phyloP scores from a whole-genome alignment of 2,329 filamentous ascomycete genomes.

The Paecilomyces sp. region DNA sequence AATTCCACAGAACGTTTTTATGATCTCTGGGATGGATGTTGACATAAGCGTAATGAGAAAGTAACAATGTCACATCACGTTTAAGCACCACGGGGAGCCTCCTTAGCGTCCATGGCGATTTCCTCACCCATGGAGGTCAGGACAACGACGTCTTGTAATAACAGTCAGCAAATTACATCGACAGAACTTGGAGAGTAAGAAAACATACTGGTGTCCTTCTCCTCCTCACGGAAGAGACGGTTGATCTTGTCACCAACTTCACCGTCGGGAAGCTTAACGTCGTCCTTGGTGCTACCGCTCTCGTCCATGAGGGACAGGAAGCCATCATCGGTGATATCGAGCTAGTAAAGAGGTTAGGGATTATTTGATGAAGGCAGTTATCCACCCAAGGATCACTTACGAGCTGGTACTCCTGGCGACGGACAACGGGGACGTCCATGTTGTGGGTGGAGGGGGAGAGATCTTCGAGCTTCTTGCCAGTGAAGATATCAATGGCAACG shows the following conservation, averaged over 20 bases:
- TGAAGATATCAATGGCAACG: slow-evolving; percentile 98
- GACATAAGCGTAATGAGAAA: slow-evolving; percentile 4
- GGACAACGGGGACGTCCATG: slow-evolving; percentile 86
- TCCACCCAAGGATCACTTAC: slow-evolving; percentile 52
- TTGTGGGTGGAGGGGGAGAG: slow-evolving; percentile 91
- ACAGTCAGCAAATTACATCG: slow-evolving; percentile 3
- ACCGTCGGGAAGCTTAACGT: slow-evolving; percentile 86
- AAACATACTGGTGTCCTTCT: slow-evolving; percentile 86
- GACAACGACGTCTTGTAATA: slow-evolving; percentile 69
- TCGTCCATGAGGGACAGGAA: slow-evolving; percentile 93
- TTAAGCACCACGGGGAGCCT: slow-evolving; percentile 53
- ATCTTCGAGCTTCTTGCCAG: slow-evolving; percentile 98
- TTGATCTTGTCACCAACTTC: slow-evolving; percentile 83
- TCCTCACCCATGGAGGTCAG: slow-evolving; percentile 96
- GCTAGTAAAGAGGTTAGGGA: slow-evolving; percentile 42
- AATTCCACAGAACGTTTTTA: slow-evolving; percentile 4
- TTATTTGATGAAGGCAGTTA: background rate
- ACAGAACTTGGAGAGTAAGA: background rate
- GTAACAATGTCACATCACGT: background rate
- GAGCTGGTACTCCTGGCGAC: slow-evolving; percentile 85
- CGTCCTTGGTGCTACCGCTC: slow-evolving; percentile 81
- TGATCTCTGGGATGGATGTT: slow-evolving; percentile 6
- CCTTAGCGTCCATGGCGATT: slow-evolving; percentile 86
- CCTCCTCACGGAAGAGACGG: slow-evolving; percentile 71
- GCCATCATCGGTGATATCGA: slow-evolving; percentile 87